Evolutionary conservation across 306 rosid genomes (phyloP).

Genomic region (Glycine soja): DNA sequence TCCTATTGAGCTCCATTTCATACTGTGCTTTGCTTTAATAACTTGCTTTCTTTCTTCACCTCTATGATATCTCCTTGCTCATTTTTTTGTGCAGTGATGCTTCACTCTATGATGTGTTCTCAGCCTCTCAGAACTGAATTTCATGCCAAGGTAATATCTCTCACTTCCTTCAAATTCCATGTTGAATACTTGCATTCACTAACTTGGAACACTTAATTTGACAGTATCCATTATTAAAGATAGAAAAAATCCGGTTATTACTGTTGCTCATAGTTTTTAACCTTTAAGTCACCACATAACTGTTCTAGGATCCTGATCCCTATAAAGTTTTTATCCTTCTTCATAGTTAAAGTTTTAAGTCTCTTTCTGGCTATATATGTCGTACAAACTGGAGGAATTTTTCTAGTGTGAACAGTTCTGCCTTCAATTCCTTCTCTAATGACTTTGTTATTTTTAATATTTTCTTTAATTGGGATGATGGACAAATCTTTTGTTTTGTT

Average conservation of each 20-base stretch:
- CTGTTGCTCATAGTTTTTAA: background rate
- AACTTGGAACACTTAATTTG: conserved; percentile 34
- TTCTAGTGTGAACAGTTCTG: background rate
- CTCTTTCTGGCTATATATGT: background rate
- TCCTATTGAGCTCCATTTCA: conserved; percentile 39
- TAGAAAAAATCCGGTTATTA: conserved; percentile 2
- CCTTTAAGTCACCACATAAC: background rate
- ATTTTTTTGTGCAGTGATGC: conserved; percentile 41
- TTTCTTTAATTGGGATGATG: conserved; percentile 24
- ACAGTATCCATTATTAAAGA: conserved; percentile 30
- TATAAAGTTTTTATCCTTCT: background rate
- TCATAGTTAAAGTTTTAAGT: background rate
- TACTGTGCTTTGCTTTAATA: conserved; percentile 32
- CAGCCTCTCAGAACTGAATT: conserved; percentile 40
- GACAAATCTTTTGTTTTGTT: conserved; percentile 42
- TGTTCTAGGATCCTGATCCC: conserved; percentile 24
- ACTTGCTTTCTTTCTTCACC: conserved; percentile 35
- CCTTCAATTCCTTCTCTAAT: conserved; percentile 13
- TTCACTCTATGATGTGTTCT: conserved; percentile 41
- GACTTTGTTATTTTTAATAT: conserved; percentile 12
- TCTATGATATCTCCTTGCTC: conserved; percentile 32
- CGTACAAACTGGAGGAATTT: no score
- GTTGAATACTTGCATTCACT: conserved; percentile 15
- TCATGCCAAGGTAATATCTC: conserved; percentile 46
- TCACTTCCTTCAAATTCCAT: conserved; percentile 31